Evolutionary conservation across 2,329 filamentous ascomycete species (phyloP), one percentile per base, ranked within the genome.

Genomic region (Coniochaeta sp.): DNA sequence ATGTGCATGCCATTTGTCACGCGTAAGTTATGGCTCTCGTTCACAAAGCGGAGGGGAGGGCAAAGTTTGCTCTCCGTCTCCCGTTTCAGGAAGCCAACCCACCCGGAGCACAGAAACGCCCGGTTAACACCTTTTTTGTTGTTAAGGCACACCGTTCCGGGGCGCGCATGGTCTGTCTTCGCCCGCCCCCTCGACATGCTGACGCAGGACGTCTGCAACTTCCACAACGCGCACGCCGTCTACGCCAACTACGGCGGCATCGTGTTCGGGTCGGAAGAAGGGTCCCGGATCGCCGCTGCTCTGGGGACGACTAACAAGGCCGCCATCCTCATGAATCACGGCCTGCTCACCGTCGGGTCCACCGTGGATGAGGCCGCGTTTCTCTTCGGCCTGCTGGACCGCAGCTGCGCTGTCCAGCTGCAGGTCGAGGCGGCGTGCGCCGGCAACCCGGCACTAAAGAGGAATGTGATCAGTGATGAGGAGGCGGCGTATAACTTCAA

Each of bases 281-380:
- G 88, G 1, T 73, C 80, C 65, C 77, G 81, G 47, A 84, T 91
- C 63, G 88, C 88, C 2, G 75, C 74, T 12, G 82, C 87, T 0
- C 75, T 92, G 1, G 88, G 88, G 0, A 61, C 65, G 28, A 71
- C 76, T 0, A 82, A 82, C 65, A 88, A 81, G 70, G 87, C 80
- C 1, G 79, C 84, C 63, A 85, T 91, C 55, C 74, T 91, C 57
- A 77, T 87, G 64, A 91, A 91, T 69, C 89, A 91, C 72, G 89
- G 89, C 0, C 74, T 92, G 38, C 72, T 91, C 57, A 89, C 87
- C 0, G 88, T 90, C 0, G 89, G 89, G 4, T 67, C 72, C 7
- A 91, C 89, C 0, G 88, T 91, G 2, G 89, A 91, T 68, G 89
- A 91, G 72, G 89, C 89, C 1, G 85, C 85, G 0, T 91, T 87